Evolutionary conservation across 2,329 filamentous ascomycete species (phyloP).

Genomic region (Pseudocercospora fuligena): DNA sequence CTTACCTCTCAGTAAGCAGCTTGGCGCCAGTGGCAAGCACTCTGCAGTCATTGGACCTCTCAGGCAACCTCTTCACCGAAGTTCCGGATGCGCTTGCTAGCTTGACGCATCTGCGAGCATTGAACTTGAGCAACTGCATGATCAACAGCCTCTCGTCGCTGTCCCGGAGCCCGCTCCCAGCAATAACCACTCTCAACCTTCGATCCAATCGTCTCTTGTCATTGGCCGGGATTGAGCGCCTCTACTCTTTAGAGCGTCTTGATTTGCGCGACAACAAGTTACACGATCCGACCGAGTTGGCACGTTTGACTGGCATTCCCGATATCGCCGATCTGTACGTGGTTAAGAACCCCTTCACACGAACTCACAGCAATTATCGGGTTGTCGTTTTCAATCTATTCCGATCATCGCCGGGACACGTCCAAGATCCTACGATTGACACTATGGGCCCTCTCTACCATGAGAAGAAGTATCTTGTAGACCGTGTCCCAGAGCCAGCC

Average conservation of each 20-base stretch:
- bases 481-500: slow-evolving; percentile 76
- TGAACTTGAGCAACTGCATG: slow-evolving; percentile 97
- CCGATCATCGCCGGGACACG: slow-evolving; percentile 84
- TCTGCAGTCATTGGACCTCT: slow-evolving; percentile 88
- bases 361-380: slow-evolving; percentile 82
- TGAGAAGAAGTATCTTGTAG: slow-evolving; percentile 82
- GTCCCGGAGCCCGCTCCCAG: slow-evolving; percentile 81
- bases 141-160: slow-evolving; percentile 92
- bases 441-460: slow-evolving; percentile 79
- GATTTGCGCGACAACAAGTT: slow-evolving; percentile 90
- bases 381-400: slow-evolving; percentile 96
- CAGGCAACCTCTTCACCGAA: slow-evolving; percentile 89
- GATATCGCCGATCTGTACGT: slow-evolving; percentile 94
- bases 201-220: slow-evolving; percentile 85
- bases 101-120: slow-evolving; percentile 82
- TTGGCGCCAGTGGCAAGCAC: slow-evolving; percentile 84
- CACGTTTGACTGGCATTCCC: slow-evolving; percentile 85
- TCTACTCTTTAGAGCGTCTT: slow-evolving; percentile 85
- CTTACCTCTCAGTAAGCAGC: slow-evolving; percentile 74
- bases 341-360: slow-evolving; percentile 87
- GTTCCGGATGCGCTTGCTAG: slow-evolving; percentile 89
- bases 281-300: slow-evolving; percentile 88
- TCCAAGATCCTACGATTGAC: slow-evolving; percentile 89
- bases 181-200: slow-evolving; percentile 90
- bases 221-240: slow-evolving; percentile 84